A percentile compares a stretch with the other conserved stretches of the same genome.
Conservation (phyloP, 2,329 filamentous ascomycete genomes). For the Capronia epimyces region DNA sequence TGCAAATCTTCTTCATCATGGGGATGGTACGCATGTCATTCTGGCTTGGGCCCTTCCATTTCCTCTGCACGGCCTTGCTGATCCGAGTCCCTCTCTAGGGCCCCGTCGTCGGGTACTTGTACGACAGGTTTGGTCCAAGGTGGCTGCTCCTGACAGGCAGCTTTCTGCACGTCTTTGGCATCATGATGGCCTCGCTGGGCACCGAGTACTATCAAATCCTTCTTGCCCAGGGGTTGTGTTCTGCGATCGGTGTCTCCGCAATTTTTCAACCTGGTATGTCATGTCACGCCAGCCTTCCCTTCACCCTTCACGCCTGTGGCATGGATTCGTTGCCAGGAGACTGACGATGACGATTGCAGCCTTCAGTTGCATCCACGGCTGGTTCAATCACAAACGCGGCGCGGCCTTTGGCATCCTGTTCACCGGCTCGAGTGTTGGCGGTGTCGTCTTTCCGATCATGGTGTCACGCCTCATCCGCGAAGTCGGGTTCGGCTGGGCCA, state of each 20-base stretch:
- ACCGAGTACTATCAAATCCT: slow-evolving; percentile 54
- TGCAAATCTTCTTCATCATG: no score
- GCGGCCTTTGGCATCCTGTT: slow-evolving; percentile 51
- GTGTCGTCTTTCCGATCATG: slow-evolving; percentile 60
- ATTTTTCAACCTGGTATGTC: no score
- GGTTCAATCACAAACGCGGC: slow-evolving; percentile 40
- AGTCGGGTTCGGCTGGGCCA: slow-evolving; percentile 53
- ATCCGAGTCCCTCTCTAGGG: no score
- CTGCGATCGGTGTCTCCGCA: no score
- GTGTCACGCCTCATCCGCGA: slow-evolving; percentile 48
- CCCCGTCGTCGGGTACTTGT: neutral
- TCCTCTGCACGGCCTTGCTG: no score
- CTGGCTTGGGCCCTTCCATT: no score
- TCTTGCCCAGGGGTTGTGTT: slow-evolving; percentile 52
- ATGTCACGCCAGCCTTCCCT: no score
- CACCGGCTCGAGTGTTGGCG: slow-evolving; percentile 51
- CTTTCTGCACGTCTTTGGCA: slow-evolving; percentile 52
- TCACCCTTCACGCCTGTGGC: slow-evolving; percentile 53
- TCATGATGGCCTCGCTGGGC: slow-evolving; percentile 55
- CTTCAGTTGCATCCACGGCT: neutral
- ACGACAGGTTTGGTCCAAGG: slow-evolving; percentile 57
- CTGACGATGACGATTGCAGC: neutral
- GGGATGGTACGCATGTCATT: no score
- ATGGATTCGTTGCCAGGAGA: slow-evolving; percentile 33
- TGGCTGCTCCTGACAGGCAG: slow-evolving; percentile 48